Base-by-base conservation (phyloP, 768 basidiomycete species). In the Boletus reticuloceps region DNA sequence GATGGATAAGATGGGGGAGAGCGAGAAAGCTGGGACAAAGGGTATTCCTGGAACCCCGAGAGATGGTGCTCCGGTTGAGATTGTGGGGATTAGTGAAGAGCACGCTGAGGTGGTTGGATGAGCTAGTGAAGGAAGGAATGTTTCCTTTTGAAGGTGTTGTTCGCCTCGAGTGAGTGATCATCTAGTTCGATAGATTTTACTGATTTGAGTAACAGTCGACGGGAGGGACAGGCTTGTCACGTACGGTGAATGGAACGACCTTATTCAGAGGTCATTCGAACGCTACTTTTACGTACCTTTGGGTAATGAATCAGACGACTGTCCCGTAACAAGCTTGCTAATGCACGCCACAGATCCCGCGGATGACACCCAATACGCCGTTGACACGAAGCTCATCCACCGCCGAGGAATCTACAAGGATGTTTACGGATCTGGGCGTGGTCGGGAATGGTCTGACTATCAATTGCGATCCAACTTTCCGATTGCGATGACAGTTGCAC, bases 1-100 rank as follows among this genome's bases (percentile, higher is more conserved):
- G 94, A 94, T 94, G 94, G 94, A 96, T 76, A 96, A 96, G 80
- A 95, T 95, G 93, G 97, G 97, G 42, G 94, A 96, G 67, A 94
- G 91, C 3, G 77, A 76, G 55, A 91, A 85, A 63, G 96, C 97
- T 5, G 92, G 94, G 2, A 98, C 89, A 50, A 97, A 95, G 72
- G 97, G 97, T 29, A 72, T 89, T 31, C 97, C 97, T n/a, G 97
- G 93, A 11, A 96, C 95, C 0, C 95, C 97, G 1, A 79, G 97
- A 60, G 95, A 98, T 66, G 97, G 97, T 10, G 91, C 96, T 0
- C 95, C 97, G 0, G 79, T 99, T 38, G 97, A 99, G 73, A 98
- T 98, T 59, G 94, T 88, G 3, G 97, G n/a, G 97, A 8, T 72
- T 99, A 51, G 70, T 94, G 60, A 95, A 95, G 79, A 96, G 94